Percentiles rank a stretch among this genome's conserved stretches.
These are phyloP conservation scores for Fusarium mangiferae DNA, from an alignment of 2,329 filamentous ascomycete genomes.

Conservation along the genomic window DNA sequence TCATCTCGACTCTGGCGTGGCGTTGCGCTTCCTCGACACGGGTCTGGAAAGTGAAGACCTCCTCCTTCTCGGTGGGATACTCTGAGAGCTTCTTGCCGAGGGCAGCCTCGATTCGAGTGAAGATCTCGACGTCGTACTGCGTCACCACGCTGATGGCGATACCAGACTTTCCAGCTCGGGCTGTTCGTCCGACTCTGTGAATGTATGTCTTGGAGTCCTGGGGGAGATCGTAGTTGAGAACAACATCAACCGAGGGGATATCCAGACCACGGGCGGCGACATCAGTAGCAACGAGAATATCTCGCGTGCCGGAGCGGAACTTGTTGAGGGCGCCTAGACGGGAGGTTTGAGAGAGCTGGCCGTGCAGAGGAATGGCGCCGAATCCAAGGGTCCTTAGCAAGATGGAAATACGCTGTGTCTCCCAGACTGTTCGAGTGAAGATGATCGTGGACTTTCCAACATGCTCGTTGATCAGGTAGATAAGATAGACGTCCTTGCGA, in stretches of 20 bases:
- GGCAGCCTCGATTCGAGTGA: conserved; percentile 82
- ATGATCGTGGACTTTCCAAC: conserved; percentile 88
- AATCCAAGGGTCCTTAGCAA: conserved; percentile 87
- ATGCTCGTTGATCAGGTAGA: conserved; percentile 87
- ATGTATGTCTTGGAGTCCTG: conserved; percentile 91
- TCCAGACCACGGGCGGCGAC: conserved; percentile 94
- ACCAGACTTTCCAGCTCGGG: conserved; percentile 85
- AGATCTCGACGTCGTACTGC: conserved; percentile 88
- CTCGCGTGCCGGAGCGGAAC: conserved; percentile 81
- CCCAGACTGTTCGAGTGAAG: conserved; percentile 91
- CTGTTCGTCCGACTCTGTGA: conserved; percentile 88
- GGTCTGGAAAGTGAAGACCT: conserved; percentile 83
- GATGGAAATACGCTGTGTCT: conserved; percentile 86
- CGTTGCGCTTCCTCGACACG: conserved; percentile 87
- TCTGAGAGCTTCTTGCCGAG: conserved; percentile 80
- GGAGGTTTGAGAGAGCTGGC: conserved; percentile 87
- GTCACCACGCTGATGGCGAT: conserved; percentile 84
- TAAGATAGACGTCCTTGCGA: conserved; percentile 89
- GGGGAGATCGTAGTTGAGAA: conserved; percentile 87
- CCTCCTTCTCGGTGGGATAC: conserved; percentile 78
- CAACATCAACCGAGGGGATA: conserved; percentile 89
- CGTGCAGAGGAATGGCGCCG: conserved; percentile 90
- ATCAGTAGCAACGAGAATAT: conserved; percentile 92
- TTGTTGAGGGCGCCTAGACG: conserved; percentile 90
- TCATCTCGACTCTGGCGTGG: conserved; percentile 83